These are phyloP conservation scores for Hysterium pulicare DNA, from an alignment of 2,329 filamentous ascomycete species.

Conservation along the genomic window DNA sequence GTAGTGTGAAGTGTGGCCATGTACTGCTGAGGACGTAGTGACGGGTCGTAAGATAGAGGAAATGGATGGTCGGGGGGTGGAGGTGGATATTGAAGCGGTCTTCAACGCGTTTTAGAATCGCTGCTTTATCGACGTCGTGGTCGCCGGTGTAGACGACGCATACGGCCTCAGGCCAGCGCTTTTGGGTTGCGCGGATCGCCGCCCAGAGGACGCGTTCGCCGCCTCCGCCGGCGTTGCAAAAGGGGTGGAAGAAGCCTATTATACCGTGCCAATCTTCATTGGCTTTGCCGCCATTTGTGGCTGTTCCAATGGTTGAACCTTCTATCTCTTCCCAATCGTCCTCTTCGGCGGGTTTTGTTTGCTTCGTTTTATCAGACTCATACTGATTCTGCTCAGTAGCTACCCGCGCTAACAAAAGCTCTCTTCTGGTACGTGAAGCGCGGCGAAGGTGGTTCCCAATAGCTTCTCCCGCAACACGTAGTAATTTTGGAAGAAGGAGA, in stretches of 20 bases:
- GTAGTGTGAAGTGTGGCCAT: conserved; percentile 87
- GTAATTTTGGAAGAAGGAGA: conserved; percentile 23
- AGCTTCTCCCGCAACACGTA: conserved; percentile 24
- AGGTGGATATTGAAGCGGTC: conserved; percentile 88
- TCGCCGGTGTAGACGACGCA: conserved; percentile 96
- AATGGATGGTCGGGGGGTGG: conserved; percentile 75
- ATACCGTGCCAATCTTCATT: conserved; percentile 74
- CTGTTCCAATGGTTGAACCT: conserved; percentile 45
- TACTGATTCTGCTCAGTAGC: conserved; percentile 26
- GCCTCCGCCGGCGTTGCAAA: conserved; percentile 94
- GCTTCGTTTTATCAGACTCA: conserved; percentile 10
- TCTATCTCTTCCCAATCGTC: conserved; percentile 71
- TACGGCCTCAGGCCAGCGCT: conserved; percentile 80
- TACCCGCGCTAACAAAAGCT: conserved; percentile 31
- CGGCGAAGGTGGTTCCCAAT: conserved; percentile 30
- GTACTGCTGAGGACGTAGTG: conserved; percentile 81
- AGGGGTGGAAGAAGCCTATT: conserved; percentile 95
- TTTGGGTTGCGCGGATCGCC: conserved; percentile 85
- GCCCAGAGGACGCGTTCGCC: conserved; percentile 97
- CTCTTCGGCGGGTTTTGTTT: conserved; percentile 42
- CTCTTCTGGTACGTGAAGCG: conserved; percentile 29
- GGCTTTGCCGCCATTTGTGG: conserved; percentile 42
- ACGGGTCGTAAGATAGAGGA: conserved; percentile 86
- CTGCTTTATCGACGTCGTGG: conserved; percentile 76
- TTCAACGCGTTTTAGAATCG: conserved; percentile 74